Conservation (phyloP, 2,329 filamentous ascomycete species). For the Nigrospora sphaerica region DNA sequence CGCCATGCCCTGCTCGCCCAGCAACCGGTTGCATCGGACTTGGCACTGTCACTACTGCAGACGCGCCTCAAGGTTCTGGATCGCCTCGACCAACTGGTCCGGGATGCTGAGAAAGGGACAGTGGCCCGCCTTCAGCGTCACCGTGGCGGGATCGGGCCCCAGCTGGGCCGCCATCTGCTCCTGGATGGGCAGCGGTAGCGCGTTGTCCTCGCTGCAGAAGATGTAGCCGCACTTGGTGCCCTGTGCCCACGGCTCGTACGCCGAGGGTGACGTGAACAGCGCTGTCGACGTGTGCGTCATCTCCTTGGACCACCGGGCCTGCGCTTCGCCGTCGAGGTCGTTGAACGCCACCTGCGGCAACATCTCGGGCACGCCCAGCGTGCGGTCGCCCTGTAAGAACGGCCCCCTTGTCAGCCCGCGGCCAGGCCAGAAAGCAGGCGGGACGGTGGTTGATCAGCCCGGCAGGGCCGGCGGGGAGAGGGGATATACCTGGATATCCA, state of each 20-base stretch:
- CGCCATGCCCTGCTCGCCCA: too few relatives aligned
- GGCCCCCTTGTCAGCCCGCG: background rate
- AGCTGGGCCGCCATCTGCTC: conserved; percentile 10
- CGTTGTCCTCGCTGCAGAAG: conserved; percentile 6
- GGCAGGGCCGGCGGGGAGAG: background rate
- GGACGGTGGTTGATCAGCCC: background rate
- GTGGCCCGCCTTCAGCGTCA: conserved; percentile 7
- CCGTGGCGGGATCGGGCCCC: background rate
- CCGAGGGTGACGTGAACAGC: conserved; percentile 5
- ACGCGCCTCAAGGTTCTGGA: conserved; percentile 3
- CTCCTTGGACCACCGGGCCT: conserved; percentile 5
- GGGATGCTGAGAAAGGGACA: conserved; percentile 8
- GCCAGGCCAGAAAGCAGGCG: background rate
- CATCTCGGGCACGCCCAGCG: conserved; percentile 2
- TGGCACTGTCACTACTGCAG: background rate
- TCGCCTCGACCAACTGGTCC: conserved; percentile 3
- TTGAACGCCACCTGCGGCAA: conserved; percentile 6
- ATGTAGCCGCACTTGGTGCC: conserved; percentile 9
- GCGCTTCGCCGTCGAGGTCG: conserved; percentile 4
- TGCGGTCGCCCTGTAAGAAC: conserved; percentile 8
- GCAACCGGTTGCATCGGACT: too few relatives aligned
- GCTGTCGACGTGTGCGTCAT: conserved; percentile 7
- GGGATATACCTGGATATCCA: conserved; percentile 6
- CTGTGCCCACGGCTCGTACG: conserved; percentile 9
- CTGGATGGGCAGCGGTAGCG: conserved; percentile 7